A percentile compares a stretch with the other conserved stretches of the same genome.
Conservation (phyloP, 495 filamentous ascomycete species). For the Xeromyces bisporus region DNA sequence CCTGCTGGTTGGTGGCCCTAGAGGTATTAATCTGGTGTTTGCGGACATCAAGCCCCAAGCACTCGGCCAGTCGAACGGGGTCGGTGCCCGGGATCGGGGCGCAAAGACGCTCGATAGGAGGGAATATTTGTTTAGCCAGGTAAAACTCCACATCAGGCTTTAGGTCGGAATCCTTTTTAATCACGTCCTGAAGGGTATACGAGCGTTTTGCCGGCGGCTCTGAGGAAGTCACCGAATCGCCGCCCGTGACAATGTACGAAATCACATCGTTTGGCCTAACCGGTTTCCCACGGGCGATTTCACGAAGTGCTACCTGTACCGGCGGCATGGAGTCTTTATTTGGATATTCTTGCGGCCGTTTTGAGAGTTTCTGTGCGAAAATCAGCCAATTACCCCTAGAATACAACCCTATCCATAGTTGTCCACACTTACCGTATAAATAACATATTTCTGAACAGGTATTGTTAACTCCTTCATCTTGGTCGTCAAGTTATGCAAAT, state of each 20-base stretch:
- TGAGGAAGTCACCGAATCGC: constrained; percentile 43
- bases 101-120: constrained; percentile 93
- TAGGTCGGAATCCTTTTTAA: constrained; percentile 53
- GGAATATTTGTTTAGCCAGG: constrained; percentile 94
- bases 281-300: constrained; percentile 70
- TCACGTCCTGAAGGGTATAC: constrained; percentile 69
- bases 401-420: too few relatives aligned
- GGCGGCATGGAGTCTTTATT: constrained; percentile 92
- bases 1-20: constrained; percentile 34
- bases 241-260: constrained; percentile 79
- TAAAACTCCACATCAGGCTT: constrained; percentile 91
- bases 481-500: constrained; percentile 61
- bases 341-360: constrained; percentile 81
- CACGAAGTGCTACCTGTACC: constrained; percentile 81
- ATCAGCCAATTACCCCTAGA: too few relatives aligned
- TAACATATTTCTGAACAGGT: constrained; percentile 75
- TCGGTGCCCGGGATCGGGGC: constrained; percentile 89
- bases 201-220: constrained; percentile 73
- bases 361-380: constrained; percentile 58
- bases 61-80: constrained; percentile 72
- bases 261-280: constrained; percentile 91
- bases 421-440: constrained; percentile 64
- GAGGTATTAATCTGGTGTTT: constrained; percentile 65
- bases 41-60: constrained; percentile 73
- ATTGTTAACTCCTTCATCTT: constrained; percentile 69